Base-by-base conservation (phyloP, 2,329 filamentous ascomycete species). In the Oidium heveae region DNA sequence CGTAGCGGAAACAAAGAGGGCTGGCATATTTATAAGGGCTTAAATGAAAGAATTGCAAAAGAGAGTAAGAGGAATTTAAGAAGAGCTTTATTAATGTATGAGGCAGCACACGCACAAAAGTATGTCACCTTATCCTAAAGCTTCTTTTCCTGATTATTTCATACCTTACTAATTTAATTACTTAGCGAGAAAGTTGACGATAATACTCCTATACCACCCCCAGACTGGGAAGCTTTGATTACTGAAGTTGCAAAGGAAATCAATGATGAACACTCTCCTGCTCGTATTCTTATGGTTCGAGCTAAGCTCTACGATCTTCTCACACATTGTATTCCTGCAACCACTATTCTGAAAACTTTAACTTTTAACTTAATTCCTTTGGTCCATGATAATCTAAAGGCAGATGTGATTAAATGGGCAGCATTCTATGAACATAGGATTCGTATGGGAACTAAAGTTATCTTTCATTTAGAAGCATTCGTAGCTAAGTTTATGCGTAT, bases 401-500 rank as follows among this genome's bases (percentile, higher is more conserved):
- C 83, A 1, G 89, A 98, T 56, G 82, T 98, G 4, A 84, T 98
- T 60, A 86, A 83, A 65, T 98, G 91, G 91, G 85, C 86, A 4
- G 88, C 91, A 0, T 96, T 95, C 64, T 98, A 94, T 67, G 93
- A 98, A 68, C 91, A 98, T 67, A 77, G 91, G 57, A 85, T 96
- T 68, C 85, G 85, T 66, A 83, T 83, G 61, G 91, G 91, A 53
- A 87, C 76, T 57, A 98, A 98, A 74, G 84, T 94, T 56, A 96
- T 98, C 58, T 98, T 98, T 68, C 93, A 98, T 65, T 72, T 98
- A 4, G 93, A 98, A 69, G 91, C 91, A 3, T 98, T 98, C 68
- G 91, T 98, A 56, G 89, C 89, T 56, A 96, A 95, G 71, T 94
- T 96, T 66, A 96, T 98, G 89, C 79, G 89, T 61, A 79, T 96